A percentile compares a stretch with the other conserved stretches of the same genome.
Conservation (phyloP, 805 yeast species). For the Wickerhamiella cacticola region DNA sequence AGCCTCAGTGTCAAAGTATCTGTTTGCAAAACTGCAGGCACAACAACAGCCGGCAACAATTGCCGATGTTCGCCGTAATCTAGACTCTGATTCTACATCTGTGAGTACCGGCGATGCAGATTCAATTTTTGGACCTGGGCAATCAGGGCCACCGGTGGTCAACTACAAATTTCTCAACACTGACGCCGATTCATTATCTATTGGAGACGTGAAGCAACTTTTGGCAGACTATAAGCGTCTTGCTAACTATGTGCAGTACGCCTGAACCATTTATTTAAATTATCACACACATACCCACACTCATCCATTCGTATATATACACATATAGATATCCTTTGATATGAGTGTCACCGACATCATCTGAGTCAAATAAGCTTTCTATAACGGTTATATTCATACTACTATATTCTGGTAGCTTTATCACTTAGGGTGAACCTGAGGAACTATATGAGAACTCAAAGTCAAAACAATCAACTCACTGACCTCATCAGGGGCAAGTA, state of each 20-base stretch:
- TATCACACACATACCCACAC: background rate
- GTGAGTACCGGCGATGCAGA: constrained; percentile 7
- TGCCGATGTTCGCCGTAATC: constrained; percentile 8
- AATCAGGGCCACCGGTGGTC: constrained; percentile 11
- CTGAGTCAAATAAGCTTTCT: too few relatives aligned
- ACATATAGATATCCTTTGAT: too few relatives aligned
- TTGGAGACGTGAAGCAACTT: constrained; percentile 29
- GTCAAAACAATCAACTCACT: too few relatives aligned
- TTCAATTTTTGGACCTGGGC: constrained; percentile 2
- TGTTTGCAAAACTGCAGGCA: constrained; percentile 4
- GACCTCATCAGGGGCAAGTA: too few relatives aligned
- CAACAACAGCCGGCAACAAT: constrained; percentile 6
- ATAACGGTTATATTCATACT: too few relatives aligned
- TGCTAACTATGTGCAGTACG: constrained; percentile 23
- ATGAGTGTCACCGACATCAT: too few relatives aligned
- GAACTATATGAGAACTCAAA: too few relatives aligned
- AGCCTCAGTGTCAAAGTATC: constrained; percentile 11
- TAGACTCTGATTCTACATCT: constrained; percentile 5
- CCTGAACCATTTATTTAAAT: background rate
- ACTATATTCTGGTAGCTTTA: too few relatives aligned
- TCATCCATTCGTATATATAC: background rate
- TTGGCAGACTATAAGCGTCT: constrained; percentile 31
- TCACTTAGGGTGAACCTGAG: too few relatives aligned
- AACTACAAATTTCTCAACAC: constrained; percentile 19
- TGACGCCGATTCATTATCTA: constrained; percentile 27